These are phyloP conservation scores for Alternaria triticimaculans DNA, from an alignment of 2,329 filamentous ascomycete species.

Conservation along the genomic window DNA sequence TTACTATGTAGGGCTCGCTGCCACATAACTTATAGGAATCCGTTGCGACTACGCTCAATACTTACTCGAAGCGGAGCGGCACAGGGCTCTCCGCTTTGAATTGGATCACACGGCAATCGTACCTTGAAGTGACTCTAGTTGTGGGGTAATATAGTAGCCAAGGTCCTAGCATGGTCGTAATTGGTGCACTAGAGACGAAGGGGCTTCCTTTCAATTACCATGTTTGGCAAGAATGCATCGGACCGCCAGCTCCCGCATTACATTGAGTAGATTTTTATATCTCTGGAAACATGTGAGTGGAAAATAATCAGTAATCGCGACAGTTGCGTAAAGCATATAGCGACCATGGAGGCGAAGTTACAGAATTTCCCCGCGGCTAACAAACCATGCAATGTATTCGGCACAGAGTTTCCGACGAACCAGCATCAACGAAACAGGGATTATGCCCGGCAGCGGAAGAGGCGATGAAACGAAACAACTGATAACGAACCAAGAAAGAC, in stretches of 20 bases:
- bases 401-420: background rate
- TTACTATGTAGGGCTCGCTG: background rate
- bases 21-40: background rate
- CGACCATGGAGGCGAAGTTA: background rate
- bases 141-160: slow-evolving; percentile 16
- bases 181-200: slow-evolving; percentile 5
- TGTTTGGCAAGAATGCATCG: background rate
- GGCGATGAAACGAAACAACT: background rate
- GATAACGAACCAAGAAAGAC: background rate
- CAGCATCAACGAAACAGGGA: background rate
- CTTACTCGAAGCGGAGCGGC: slow-evolving; percentile 1
- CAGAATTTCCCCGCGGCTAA: slow-evolving; percentile 5
- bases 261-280: background rate
- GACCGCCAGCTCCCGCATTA: background rate
- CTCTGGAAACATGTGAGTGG: background rate
- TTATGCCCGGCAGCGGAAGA: background rate
- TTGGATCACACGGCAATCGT: slow-evolving; percentile 5
- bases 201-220: slow-evolving; percentile 2
- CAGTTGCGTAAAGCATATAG: background rate
- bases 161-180: slow-evolving; percentile 1
- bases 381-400: slow-evolving; percentile 1
- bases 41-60: background rate
- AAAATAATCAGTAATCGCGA: background rate
- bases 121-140: slow-evolving; percentile 5
- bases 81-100: slow-evolving; percentile 12